These are phyloP conservation scores for Phytophthora sp. DNA, from an alignment of 352 stramenopile species.

Conservation along the genomic window DNA sequence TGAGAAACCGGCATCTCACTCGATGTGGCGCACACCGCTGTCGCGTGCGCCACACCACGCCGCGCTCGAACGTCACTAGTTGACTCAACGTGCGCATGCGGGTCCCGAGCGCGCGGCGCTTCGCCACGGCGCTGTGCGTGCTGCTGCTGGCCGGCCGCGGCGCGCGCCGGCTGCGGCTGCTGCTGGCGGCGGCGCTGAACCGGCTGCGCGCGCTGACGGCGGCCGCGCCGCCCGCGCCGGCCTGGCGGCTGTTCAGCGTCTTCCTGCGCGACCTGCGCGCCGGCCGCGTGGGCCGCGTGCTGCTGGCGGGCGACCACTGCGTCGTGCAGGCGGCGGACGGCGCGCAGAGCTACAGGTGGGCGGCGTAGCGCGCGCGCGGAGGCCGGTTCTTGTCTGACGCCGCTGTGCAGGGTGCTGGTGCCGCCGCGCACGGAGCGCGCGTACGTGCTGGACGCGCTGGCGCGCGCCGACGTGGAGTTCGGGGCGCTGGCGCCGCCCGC, in stretches of 20 bases:
- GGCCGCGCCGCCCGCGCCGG: constrained; percentile 10
- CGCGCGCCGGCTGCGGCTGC: constrained; percentile 23
- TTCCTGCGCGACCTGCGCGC: constrained; percentile 61
- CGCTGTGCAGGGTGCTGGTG: constrained; percentile 61
- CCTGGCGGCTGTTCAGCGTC: constrained; percentile 75
- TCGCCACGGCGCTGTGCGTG: constrained; percentile 41
- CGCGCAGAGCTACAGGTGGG: constrained; percentile 62
- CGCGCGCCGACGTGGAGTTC: constrained; percentile 72
- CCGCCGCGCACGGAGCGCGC: constrained; percentile 74
- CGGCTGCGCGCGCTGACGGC: constrained; percentile 22
- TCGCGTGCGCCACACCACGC: too few relatives aligned
- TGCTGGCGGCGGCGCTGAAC: constrained; percentile 47
- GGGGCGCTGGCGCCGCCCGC: constrained; percentile 58
- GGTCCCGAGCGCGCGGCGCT: constrained; percentile 39
- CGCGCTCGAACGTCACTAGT: too few relatives aligned
- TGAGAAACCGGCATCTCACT: too few relatives aligned
- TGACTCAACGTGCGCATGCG: constrained; percentile 29
- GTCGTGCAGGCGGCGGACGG: constrained; percentile 58
- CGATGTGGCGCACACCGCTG: too few relatives aligned
- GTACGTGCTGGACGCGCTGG: constrained; percentile 72
- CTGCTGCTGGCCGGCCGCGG: constrained; percentile 35
- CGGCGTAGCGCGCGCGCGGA: background rate
- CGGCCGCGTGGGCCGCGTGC: constrained; percentile 64
- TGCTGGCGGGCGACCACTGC: constrained; percentile 63
- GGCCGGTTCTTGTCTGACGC: too few relatives aligned